Evolutionary conservation across 345 rosid species (phyloP).

Genomic region (Gossypium longicalyx): DNA sequence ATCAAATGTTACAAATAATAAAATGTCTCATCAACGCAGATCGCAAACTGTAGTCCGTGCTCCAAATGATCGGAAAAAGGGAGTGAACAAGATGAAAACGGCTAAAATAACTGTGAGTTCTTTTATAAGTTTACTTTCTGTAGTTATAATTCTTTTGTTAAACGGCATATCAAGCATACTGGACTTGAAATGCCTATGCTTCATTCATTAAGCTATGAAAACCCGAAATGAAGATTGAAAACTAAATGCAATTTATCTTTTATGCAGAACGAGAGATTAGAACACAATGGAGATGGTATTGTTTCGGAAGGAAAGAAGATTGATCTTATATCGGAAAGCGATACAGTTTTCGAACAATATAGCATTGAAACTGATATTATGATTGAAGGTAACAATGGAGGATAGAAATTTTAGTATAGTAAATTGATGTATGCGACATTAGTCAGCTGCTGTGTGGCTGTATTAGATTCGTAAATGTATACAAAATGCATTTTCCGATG

Average conservation of each 20-base stretch:
- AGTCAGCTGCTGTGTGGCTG: background rate
- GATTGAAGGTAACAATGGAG: slow-evolving; percentile 45
- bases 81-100: slow-evolving; percentile 11
- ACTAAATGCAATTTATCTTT: slow-evolving; percentile 13
- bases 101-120: slow-evolving; percentile 29
- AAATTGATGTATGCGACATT: background rate
- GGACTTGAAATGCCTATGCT: background rate
- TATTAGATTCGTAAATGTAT: background rate
- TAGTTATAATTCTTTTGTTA: background rate
- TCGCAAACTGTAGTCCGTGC: slow-evolving; percentile 11
- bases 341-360: slow-evolving; percentile 9
- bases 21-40: slow-evolving; percentile 13
- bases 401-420: background rate
- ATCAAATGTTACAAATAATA: slow-evolving; percentile 26
- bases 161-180: background rate
- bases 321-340: background rate
- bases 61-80: slow-evolving; percentile 25
- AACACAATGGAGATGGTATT: slow-evolving; percentile 30
- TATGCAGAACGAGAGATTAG: slow-evolving; percentile 42
- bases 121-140: background rate
- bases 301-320: slow-evolving; percentile 16
- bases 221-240: slow-evolving; percentile 6
- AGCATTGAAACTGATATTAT: slow-evolving; percentile 17
- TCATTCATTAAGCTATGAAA: background rate
- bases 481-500: background rate